phyloP scores from a whole-genome alignment of 2,329 filamentous ascomycete genomes.

The Alternaria incomplexa region DNA sequence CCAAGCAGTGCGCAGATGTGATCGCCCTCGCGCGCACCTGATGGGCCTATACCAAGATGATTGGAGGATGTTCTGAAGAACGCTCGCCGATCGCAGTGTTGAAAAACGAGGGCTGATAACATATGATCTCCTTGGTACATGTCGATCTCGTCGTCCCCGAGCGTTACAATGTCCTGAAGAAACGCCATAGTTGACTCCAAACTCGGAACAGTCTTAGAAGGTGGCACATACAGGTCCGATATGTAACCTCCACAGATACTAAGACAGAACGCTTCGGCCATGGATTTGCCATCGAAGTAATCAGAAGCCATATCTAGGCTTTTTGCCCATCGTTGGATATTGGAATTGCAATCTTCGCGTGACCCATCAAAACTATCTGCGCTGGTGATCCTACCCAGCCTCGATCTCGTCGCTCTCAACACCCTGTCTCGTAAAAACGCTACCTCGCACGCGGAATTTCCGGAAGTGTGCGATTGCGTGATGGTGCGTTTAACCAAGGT shows the following conservation, averaged over 20 bases:
- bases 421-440: not conserved
- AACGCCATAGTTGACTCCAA: not conserved
- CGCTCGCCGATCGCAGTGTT: accelerated
- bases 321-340: not conserved
- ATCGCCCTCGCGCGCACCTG: not conserved
- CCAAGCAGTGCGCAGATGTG: not conserved
- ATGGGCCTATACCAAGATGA: not conserved
- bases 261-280: not conserved
- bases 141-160: not conserved
- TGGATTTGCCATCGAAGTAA: not conserved
- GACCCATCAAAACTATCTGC: not conserved
- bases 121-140: accelerated
- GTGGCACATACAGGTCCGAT: not conserved
- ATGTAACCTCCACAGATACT: accelerated
- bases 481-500: not conserved
- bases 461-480: too few species aligned
- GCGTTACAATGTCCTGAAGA: not conserved
- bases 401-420: not conserved
- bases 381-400: not conserved
- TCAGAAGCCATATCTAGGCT: not conserved
- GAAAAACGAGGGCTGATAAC: not conserved
- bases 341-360: not conserved
- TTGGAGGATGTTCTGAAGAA: not conserved
- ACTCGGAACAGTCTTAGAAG: not conserved
- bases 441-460: not conserved